Evolutionary conservation across 805 yeast genomes (phyloP).

Genomic region (Starmerella asiatica): DNA sequence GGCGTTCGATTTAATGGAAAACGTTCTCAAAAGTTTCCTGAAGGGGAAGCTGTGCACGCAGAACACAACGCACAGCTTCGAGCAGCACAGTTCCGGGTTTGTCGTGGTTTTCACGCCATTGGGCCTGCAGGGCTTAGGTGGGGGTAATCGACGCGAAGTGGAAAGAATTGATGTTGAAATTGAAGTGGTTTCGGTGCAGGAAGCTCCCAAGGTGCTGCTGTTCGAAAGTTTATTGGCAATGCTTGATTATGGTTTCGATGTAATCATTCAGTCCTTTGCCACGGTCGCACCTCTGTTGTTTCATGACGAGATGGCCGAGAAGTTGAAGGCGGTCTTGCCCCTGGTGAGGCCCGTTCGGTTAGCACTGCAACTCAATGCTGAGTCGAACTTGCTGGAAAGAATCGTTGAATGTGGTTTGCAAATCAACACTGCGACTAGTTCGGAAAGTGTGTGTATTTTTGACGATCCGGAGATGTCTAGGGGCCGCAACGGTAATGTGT

Average conservation of each 20-base stretch:
- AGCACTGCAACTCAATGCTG: background rate
- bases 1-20: constrained; percentile 13
- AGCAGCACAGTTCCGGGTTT: constrained; percentile 9
- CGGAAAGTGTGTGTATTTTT: background rate
- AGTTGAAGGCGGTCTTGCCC: background rate
- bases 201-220: background rate
- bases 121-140: background rate
- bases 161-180: background rate
- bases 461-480: background rate
- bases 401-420: constrained; percentile 3
- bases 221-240: constrained; percentile 1
- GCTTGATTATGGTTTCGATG: constrained; percentile 5
- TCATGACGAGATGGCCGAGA: background rate
- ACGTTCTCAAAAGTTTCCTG: constrained; percentile 12
- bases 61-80: constrained; percentile 2
- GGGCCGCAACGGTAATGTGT: background rate
- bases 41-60: background rate
- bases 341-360: constrained; percentile 6
- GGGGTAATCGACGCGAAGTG: constrained; percentile 7
- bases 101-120: constrained; percentile 3
- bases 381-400: constrained; percentile 1
- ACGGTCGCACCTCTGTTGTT: constrained; percentile 12
- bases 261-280: background rate
- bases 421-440: background rate
- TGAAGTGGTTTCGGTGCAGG: background rate